Evolutionary conservation across 2,329 filamentous ascomycete species (phyloP).

Genomic region (Trichoderma lentiforme): DNA sequence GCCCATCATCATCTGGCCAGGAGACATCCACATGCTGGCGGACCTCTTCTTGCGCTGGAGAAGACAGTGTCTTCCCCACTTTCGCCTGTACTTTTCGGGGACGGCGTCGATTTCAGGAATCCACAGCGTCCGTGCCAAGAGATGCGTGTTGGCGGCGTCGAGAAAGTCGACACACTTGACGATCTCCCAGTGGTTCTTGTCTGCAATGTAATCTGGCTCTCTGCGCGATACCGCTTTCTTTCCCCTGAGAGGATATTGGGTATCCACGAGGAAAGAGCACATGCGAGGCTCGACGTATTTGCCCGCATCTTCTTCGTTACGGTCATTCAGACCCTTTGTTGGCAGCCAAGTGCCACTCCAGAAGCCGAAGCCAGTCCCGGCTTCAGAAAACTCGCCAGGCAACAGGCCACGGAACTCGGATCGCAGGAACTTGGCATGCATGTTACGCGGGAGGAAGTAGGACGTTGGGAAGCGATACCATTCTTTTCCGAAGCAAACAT

Average conservation of each 20-base stretch:
- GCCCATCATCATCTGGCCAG: constrained; percentile 18
- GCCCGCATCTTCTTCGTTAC: constrained; percentile 77
- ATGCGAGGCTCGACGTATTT: constrained; percentile 79
- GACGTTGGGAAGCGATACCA: constrained; percentile 98
- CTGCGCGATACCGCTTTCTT: constrained; percentile 52
- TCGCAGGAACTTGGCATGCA: constrained; percentile 84
- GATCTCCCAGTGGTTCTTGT: constrained; percentile 72
- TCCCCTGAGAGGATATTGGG: constrained; percentile 62
- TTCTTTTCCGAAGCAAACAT: constrained; percentile 88
- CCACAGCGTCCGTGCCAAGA: constrained; percentile 77
- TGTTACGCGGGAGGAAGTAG: constrained; percentile 80
- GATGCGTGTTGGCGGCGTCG: constrained; percentile 70
- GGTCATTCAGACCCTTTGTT: constrained; percentile 84
- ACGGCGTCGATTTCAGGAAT: constrained; percentile 69
- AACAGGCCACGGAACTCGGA: constrained; percentile 87
- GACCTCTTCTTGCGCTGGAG: constrained; percentile 53
- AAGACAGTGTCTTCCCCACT: constrained; percentile 88
- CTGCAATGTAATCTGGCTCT: constrained; percentile 77
- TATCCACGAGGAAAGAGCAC: constrained; percentile 86
- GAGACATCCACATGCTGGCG: constrained; percentile 1
- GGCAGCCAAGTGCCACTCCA: constrained; percentile 82
- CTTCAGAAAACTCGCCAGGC: constrained; percentile 85
- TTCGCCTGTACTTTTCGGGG: constrained; percentile 65
- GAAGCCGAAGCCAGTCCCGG: constrained; percentile 63
- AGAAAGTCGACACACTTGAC: constrained; percentile 76